Conservation (phyloP, 2,329 filamentous ascomycete species). For the Colletotrichum abscissum region DNA sequence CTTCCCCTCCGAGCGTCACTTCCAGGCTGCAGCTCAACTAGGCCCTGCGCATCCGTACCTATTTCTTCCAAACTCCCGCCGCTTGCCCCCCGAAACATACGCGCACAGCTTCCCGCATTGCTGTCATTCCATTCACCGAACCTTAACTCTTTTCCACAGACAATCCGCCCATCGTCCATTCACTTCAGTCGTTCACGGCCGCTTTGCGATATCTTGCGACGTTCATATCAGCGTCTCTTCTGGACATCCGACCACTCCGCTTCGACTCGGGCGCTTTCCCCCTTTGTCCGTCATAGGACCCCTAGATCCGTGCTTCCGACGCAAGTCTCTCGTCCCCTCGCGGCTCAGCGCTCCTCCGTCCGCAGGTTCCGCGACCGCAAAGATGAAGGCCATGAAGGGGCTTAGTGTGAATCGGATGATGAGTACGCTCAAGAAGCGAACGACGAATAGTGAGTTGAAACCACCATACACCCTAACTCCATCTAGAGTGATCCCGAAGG, state of each 20-base stretch:
- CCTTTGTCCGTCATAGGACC: neutral
- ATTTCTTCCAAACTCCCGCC: slow-evolving; percentile 13
- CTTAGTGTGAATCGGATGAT: slow-evolving; percentile 68
- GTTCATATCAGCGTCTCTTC: neutral
- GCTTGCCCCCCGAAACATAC: neutral
- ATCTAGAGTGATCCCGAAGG: slow-evolving; percentile 4
- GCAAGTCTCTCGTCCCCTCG: neutral
- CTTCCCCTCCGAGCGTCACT: slow-evolving; percentile 34
- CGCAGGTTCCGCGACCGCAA: slow-evolving; percentile 13
- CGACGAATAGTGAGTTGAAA: slow-evolving; percentile 37
- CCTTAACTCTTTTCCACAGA: slow-evolving; percentile 1
- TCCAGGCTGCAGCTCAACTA: slow-evolving; percentile 31
- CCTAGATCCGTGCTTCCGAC: neutral
- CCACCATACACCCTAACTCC: neutral
- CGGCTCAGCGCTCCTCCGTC: neutral
- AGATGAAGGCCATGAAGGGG: slow-evolving; percentile 61
- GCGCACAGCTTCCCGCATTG: slow-evolving; percentile 2
- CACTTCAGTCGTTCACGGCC: neutral
- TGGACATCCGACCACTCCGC: neutral
- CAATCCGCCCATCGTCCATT: neutral
- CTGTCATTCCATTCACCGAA: slow-evolving; percentile 3
- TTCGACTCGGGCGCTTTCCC: neutral
- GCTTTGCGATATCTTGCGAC: neutral
- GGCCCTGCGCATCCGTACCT: slow-evolving; percentile 10
- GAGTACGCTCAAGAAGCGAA: slow-evolving; percentile 63